Evolutionary conservation across 257 asterid species (phyloP), one percentile per base, ranked within the genome.

Genomic region (Solanum arcanum): DNA sequence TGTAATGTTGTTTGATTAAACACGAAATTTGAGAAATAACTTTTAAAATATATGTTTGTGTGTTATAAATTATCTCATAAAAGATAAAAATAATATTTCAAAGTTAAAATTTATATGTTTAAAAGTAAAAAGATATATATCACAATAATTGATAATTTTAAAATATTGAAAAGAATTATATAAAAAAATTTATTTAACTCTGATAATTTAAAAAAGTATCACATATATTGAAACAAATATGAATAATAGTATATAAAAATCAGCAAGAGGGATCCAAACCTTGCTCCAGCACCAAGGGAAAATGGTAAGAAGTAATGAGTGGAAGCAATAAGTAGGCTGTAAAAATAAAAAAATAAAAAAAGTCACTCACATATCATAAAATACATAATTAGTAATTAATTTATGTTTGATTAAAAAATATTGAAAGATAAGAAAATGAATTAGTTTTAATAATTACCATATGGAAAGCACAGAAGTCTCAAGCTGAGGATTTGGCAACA

Each of bases 261-360:
- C 18, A 23, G 29, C 1, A 41, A 41, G 37, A 44, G 9, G 15
- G 56, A 49, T 68, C 27, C 90, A 13, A 20, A 93, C 97, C 97
- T 94, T 83, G 94, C 95, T 52, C 94, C 94, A 88, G 94, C 91
- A 44, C 94, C 94, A 42, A 92, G 88, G 20, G 93, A 92, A 89
- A 88, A 91, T 10, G 95, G 95, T 59, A 93, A 90, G 89, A 84
- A 90, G 56, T 89, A 92, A 85, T 86, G 95, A 85, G 91, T 13
- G 1, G 92, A 84, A 86, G 91, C 88, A 8, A 89, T 80, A 0
- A 90, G 86, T 27, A 93, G 88, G 90, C 97, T 93, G 94, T 33
- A 27, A 76, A 75, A 39, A 25, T 1, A 37, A 37, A 23, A n/a
- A 18, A 16, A n/a, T 4, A 16, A 72, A 33, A 72, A 33, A 18